Base-by-base conservation (phyloP, 768 basidiomycete genomes). In the Russula earlei region DNA sequence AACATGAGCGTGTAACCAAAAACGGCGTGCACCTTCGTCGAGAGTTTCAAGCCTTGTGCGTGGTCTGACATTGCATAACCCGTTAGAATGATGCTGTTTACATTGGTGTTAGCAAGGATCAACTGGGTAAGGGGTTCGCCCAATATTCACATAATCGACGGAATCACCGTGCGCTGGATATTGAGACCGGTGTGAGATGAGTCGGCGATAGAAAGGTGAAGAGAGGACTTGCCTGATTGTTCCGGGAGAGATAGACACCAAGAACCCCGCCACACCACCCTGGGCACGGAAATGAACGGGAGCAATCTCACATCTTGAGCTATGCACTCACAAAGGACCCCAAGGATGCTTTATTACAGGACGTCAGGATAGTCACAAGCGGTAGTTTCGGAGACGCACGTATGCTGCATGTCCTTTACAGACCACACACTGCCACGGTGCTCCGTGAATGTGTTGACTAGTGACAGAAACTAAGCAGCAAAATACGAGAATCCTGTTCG, bases 11-110 rank as follows among this genome's bases (percentile, higher is more conserved):
- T 85, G 60, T 80, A 76, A n/a, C 93, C 93, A 60, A 95, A 95
- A 57, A 84, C 75, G 0, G 77, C 76, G 65, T 95, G 92, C 3
- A 94, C 85, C 85, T 89, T 62, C 1, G 91, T 89, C 0, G 91
- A 91, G 37, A 94, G 74, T 81, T 83, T 84, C 47, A 92, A 75
- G 5, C 80, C 82, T 71, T 97, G 93, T 0, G 81, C 80, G 61
- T 96, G 93, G 42, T 89, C 83, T 0, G 87, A 87, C 88, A 96
- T 94, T 0, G 85, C 92, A 84, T 88, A 95, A 6, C 94, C 94
- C 0, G 94, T 96, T 56, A 96, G 74, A 55, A 91, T 83, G 61
- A 94, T 85, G 46, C 87, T 91, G 27, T 29, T 24, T 2, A 42
- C 10, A 4, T 15, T 20, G 33, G 38, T 3, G 29, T 57, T 52